Base-by-base conservation (phyloP, 1,284 basidiomycete species). In the Pisolithus thermaeus region DNA sequence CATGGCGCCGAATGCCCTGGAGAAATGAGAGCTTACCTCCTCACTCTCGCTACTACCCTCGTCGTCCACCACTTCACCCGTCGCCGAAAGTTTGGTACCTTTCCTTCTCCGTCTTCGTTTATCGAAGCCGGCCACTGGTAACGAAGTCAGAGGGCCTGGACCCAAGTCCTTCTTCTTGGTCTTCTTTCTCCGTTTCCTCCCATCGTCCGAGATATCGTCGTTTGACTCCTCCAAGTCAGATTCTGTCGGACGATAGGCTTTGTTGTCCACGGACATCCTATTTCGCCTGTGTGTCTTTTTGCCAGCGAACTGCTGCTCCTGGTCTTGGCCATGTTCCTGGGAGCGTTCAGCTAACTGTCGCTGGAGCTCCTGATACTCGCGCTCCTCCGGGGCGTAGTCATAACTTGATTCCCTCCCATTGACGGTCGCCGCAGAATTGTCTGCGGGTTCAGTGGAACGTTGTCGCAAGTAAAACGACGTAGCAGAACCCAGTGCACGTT, bases 311-410 rank as follows among this genome's bases (percentile, higher is more conserved):
- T 73, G 67, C 56, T 73, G 68, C 44, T 68, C 60, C 37, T 69
- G 64, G 16, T 73, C 67, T 35, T 35, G 32, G 12, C 12, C 12
- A 38, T 67, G 64, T 11, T 69, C 67, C 49, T 77, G 75, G 6
- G 36, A 3, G n/a, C 42, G 59, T 40, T 45, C 28, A 36, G 32
- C 18, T 9, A 48, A 23, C 37, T 66, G 66, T 30, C 37, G 64
- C 20, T 67, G 63, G 25, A 63, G 46, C 3, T 65, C 61, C 25
- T 56, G 56, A 56, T 72, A 84, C 25, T 83, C 81, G 45, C 74
- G 74, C 60, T 91, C 87, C 62, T 92, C 88, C 6, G 76, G 79
- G 9, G 80, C 78, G 61, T 90, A 92, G 63, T 88, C 87, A 63
- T 91, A 90, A 59, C 83, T 88, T 5, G 78, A 72, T 46, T 80